Percentiles rank a stretch among this genome's conserved stretches.
Conservation (phyloP, 2,329 filamentous ascomycete genomes). For the Emmonsiellopsis sp. region DNA sequence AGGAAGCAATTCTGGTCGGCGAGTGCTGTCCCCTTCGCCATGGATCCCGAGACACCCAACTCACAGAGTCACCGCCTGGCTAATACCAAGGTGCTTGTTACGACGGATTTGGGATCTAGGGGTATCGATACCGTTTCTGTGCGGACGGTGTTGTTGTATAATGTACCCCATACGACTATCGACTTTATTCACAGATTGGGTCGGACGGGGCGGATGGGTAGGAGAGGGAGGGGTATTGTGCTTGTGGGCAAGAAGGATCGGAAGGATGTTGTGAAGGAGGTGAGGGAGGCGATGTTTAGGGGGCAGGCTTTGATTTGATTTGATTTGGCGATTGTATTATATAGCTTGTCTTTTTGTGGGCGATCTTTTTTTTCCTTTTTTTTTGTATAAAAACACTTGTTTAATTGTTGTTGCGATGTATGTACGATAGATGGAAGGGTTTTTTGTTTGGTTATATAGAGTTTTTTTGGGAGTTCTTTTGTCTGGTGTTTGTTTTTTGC, state of each 20-base stretch:
- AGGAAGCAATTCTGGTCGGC: conserved; percentile 9
- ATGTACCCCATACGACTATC: conserved; percentile 95
- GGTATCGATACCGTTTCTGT: conserved; percentile 93
- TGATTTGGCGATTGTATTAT: conserved; percentile 26
- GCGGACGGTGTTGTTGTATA: conserved; percentile 83
- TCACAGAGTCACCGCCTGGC: conserved; percentile 14
- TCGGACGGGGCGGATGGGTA: conserved; percentile 83
- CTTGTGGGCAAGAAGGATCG: conserved; percentile 83
- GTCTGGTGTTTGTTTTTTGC: too few species aligned
- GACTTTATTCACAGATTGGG: conserved; percentile 97
- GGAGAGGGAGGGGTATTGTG: conserved; percentile 80
- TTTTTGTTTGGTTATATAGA: too few species aligned
- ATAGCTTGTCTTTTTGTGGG: background rate
- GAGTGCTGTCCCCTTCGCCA: conserved; percentile 13
- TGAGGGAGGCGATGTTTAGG: conserved; percentile 80
- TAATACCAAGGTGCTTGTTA: conserved; percentile 76
- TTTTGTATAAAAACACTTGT: background rate
- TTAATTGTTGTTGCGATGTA: background rate
- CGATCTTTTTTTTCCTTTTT: background rate
- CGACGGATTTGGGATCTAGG: conserved; percentile 82
- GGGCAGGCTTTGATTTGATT: conserved; percentile 70
- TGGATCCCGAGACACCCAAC: conserved; percentile 2
- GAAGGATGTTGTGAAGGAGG: conserved; percentile 82
- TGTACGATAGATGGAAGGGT: background rate
- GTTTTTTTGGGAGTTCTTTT: too few species aligned